phyloP scores from a whole-genome alignment of 352 stramenopile species.

The Pythium sukuiense region DNA sequence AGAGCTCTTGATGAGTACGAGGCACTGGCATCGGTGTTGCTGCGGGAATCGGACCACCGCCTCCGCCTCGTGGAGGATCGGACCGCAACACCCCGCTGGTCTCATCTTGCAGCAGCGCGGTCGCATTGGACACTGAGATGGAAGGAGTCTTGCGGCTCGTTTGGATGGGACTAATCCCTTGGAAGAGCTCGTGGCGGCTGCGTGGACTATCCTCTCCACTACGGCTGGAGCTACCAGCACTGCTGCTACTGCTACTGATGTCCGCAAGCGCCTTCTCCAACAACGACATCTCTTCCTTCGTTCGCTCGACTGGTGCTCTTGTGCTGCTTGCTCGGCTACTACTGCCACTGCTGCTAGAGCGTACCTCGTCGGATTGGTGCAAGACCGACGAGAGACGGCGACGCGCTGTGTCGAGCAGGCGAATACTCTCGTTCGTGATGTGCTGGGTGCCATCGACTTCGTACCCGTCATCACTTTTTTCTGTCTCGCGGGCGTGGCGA shows the following conservation, averaged over 20 bases:
- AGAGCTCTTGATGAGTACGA: not conserved
- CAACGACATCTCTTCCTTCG: conserved; percentile 62
- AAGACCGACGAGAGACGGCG: conserved; percentile 28
- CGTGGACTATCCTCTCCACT: not conserved
- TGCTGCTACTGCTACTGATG: conserved; percentile 63
- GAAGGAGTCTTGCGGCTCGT: conserved; percentile 6
- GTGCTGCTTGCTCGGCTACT: conserved; percentile 36
- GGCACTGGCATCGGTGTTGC: not conserved
- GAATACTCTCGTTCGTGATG: conserved; percentile 24
- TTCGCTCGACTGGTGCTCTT: conserved; percentile 44
- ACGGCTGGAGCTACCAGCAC: conserved; percentile 14
- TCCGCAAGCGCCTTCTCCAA: conserved; percentile 68
- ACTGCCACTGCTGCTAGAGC: conserved; percentile 36
- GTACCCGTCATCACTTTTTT: not conserved
- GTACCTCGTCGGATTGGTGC: conserved; percentile 27
- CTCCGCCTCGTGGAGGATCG: not conserved
- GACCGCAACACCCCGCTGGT: not conserved
- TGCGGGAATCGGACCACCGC: not conserved
- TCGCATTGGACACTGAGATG: conserved; percentile 14
- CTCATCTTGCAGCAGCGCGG: conserved; percentile 17
- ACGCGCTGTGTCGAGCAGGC: conserved; percentile 26
- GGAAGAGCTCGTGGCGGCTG: conserved; percentile 18
- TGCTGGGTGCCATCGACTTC: conserved; percentile 11
- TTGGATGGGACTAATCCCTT: conserved; percentile 29
- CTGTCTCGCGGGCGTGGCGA: not conserved